These are phyloP conservation scores for Puccinia horiana DNA, from an alignment of 1,284 basidiomycete genomes.

Conservation along the genomic window DNA sequence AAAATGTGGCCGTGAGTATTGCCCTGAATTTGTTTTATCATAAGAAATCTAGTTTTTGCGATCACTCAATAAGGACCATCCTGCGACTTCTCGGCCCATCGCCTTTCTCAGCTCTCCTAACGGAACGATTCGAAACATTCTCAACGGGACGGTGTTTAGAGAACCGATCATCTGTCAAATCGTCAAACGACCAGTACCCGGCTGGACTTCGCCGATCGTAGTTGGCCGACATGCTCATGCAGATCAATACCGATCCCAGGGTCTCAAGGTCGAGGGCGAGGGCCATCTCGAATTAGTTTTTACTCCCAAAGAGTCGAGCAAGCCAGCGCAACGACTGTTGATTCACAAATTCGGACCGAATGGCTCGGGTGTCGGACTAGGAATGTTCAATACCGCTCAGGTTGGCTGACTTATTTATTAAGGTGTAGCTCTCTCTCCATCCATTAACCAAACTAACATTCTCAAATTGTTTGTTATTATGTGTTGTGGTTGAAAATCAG, in stretches of 20 bases:
- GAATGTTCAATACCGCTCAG: constrained; percentile 95
- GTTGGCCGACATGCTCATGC: constrained; percentile 97
- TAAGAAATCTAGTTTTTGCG: too few species aligned
- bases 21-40: background rate
- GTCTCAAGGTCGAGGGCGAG: constrained; percentile 79
- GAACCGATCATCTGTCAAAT: constrained; percentile 91
- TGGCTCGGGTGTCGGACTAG: constrained; percentile 70
- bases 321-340: constrained; percentile 66
- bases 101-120: constrained; percentile 32
- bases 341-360: constrained; percentile 84
- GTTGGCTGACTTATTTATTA: constrained; percentile 59
- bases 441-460: too few species aligned
- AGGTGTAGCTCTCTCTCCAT: background rate
- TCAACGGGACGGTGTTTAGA: constrained; percentile 96
- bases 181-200: constrained; percentile 89
- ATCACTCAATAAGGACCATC: background rate
- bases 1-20: constrained; percentile 70
- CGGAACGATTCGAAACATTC: constrained; percentile 78
- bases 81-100: background rate
- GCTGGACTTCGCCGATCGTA: constrained; percentile 94
- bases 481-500: background rate
- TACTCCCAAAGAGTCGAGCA: constrained; percentile 68
- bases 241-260: constrained; percentile 92
- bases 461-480: background rate
- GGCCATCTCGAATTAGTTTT: constrained; percentile 88